These are phyloP conservation scores for Phoma herbarum DNA, from an alignment of 2,329 filamentous ascomycete genomes.

Conservation along the genomic window DNA sequence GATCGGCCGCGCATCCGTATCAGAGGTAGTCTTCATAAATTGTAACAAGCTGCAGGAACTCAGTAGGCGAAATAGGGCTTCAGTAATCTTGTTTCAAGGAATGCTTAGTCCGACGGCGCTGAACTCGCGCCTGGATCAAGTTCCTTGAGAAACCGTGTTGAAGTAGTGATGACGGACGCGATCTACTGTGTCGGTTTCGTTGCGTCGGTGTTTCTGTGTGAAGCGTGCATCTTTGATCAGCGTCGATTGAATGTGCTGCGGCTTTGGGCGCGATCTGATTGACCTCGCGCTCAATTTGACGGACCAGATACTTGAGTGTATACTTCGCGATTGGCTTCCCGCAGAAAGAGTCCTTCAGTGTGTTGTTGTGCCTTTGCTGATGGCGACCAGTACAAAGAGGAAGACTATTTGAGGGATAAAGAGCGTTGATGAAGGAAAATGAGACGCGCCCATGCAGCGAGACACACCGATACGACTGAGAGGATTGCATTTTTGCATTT, in stretches of 20 bases:
- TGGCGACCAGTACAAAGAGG: background rate
- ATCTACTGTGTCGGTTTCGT: no score
- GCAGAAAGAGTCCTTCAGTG: background rate
- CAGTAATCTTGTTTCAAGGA: background rate
- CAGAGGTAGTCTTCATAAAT: no score
- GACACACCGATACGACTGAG: background rate
- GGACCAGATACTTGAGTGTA: constrained; percentile 3
- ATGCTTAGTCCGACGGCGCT: background rate
- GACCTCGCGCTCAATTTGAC: no score
- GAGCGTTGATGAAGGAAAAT: background rate
- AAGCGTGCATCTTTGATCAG: background rate
- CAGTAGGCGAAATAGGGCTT: background rate
- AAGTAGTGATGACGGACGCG: no score
- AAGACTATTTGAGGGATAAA: background rate
- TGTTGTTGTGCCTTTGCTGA: background rate
- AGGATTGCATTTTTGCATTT: no score
- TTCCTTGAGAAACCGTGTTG: background rate
- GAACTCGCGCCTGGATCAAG: background rate
- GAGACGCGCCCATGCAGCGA: background rate
- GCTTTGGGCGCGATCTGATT: no score
- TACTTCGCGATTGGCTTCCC: constrained; percentile 1
- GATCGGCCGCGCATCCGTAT: background rate
- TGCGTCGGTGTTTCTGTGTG: background rate
- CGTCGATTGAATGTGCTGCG: background rate
- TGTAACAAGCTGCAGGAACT: background rate